These are phyloP conservation scores for Aureobasidium mangrovei DNA, from an alignment of 2,329 filamentous ascomycete species.

Conservation along the genomic window DNA sequence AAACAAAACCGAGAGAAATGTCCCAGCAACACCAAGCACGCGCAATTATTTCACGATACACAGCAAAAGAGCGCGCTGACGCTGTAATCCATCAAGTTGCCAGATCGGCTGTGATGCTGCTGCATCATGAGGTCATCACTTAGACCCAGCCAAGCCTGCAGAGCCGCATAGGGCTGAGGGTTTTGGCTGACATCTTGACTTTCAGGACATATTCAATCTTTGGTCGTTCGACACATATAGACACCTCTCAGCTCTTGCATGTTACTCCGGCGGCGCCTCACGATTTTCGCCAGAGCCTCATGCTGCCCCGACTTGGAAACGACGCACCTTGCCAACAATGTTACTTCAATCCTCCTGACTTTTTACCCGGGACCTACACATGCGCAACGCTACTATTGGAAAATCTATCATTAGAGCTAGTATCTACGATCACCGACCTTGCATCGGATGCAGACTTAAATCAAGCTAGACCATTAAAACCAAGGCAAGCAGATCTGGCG, in stretches of 20 bases:
- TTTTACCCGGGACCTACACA: too few relatives aligned
- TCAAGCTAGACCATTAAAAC: too few relatives aligned
- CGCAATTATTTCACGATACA: conserved; percentile 7
- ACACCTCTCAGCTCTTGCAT: not conserved
- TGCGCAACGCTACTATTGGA: too few relatives aligned
- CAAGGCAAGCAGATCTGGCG: too few relatives aligned
- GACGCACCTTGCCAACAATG: too few relatives aligned
- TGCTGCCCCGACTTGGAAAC: too few relatives aligned
- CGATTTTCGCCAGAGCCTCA: not conserved
- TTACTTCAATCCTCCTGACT: too few relatives aligned
- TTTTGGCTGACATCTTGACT: not conserved
- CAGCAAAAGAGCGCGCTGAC: conserved; percentile 4
- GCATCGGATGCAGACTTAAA: too few relatives aligned
- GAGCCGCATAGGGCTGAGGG: not conserved
- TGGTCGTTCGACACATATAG: conserved; percentile 5
- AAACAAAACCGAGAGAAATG: not conserved
- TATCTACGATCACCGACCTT: too few relatives aligned
- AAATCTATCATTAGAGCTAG: too few relatives aligned
- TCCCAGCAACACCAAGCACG: conserved; percentile 6
- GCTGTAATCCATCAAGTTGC: not conserved
- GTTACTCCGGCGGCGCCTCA: not conserved
- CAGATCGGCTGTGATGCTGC: not conserved
- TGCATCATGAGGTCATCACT: conserved; percentile 4
- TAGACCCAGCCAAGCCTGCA: not conserved
- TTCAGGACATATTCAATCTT: not conserved